phyloP scores from a whole-genome alignment of 2,329 filamentous ascomycete species.

The Ophiostoma ulmi region DNA sequence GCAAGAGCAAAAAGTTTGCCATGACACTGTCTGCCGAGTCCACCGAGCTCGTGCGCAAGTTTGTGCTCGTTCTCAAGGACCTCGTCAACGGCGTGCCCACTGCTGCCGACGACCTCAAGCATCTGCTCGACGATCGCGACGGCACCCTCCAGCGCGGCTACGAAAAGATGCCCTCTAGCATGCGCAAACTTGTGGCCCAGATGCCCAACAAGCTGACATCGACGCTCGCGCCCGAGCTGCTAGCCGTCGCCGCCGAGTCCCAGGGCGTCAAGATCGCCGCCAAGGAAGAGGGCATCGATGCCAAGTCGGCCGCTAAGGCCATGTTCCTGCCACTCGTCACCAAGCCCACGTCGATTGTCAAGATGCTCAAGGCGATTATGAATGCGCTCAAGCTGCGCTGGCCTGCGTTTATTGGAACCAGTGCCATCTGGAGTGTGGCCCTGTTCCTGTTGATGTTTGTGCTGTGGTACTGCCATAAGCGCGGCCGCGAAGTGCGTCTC shows the following conservation, averaged over 20 bases:
- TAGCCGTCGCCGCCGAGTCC: conserved; percentile 73
- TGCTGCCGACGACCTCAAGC: conserved; percentile 79
- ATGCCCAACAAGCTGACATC: conserved; percentile 77
- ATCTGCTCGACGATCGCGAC: conserved; percentile 57
- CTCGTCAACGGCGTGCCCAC: conserved; percentile 88
- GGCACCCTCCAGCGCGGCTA: conserved; percentile 55
- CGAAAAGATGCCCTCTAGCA: conserved; percentile 66
- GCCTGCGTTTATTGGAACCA: conserved; percentile 86
- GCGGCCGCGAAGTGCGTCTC: conserved; percentile 78
- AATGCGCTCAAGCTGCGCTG: conserved; percentile 81
- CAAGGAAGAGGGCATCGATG: conserved; percentile 45
- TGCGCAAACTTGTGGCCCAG: conserved; percentile 81
- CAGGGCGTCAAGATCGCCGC: conserved; percentile 54
- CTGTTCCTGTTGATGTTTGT: conserved; percentile 86
- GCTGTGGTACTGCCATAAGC: conserved; percentile 97
- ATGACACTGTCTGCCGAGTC: conserved; percentile 82
- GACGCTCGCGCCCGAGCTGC: conserved; percentile 70
- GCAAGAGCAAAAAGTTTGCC: conserved; percentile 38
- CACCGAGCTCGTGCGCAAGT: conserved; percentile 72
- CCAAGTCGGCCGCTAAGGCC: conserved; percentile 54
- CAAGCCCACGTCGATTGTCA: conserved; percentile 79
- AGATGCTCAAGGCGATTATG: conserved; percentile 84
- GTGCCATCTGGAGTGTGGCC: conserved; percentile 83
- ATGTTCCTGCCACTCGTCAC: conserved; percentile 69
- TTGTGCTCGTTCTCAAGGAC: conserved; percentile 88